phyloP scores from a whole-genome alignment of 2,329 filamentous ascomycete species.

The Fusarium mangiferae region DNA sequence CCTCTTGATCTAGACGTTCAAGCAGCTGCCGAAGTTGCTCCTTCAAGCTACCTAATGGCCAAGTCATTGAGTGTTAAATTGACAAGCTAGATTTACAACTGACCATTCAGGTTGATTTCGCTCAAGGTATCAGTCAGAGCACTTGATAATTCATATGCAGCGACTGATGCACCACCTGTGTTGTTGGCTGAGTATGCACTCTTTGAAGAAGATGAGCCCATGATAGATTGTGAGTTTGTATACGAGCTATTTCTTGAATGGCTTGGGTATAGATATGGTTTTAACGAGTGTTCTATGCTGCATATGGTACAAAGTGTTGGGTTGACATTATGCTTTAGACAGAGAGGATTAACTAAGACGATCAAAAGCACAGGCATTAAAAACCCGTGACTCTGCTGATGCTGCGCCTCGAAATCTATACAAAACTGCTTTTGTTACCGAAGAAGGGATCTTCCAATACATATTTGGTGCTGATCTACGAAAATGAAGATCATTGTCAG shows the following conservation, averaged over 20 bases:
- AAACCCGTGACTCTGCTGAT: neutral
- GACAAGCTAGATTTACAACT: neutral
- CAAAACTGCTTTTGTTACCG: neutral
- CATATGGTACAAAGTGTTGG: neutral
- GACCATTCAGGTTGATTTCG: conserved; percentile 21
- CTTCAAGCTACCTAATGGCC: conserved; percentile 12
- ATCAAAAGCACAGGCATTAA: neutral
- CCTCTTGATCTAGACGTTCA: conserved; percentile 36
- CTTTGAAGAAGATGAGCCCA: conserved; percentile 29
- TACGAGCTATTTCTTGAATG: neutral
- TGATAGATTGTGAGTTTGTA: neutral
- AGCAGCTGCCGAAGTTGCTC: conserved; percentile 27
- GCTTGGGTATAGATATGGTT: neutral
- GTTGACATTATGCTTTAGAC: neutral
- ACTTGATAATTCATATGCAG: conserved; percentile 17
- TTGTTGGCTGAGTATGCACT: conserved; percentile 21
- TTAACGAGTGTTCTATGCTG: neutral
- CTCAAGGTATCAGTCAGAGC: conserved; percentile 14
- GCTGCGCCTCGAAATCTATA: neutral
- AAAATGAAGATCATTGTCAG: neutral
- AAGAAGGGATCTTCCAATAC: neutral
- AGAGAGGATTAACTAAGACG: neutral
- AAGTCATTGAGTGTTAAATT: neutral
- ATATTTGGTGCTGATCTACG: conserved; percentile 1
- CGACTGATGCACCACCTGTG: conserved; percentile 15